A percentile compares a stretch with the other conserved stretches of the same genome.
phyloP scores from a whole-genome alignment of 1,139 yeast genomes.

The Dujonia santamariae region DNA sequence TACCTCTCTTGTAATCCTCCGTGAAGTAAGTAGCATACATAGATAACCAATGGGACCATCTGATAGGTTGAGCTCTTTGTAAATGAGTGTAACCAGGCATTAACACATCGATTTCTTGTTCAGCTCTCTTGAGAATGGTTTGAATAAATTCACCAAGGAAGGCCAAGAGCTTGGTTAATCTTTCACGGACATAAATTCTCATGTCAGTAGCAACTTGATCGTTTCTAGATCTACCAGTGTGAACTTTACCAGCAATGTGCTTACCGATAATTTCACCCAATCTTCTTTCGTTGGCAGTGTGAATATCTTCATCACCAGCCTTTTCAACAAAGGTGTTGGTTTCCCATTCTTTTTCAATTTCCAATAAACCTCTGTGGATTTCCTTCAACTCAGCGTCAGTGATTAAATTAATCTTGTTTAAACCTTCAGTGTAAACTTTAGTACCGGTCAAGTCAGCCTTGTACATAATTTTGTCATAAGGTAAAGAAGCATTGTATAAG shows the following conservation, averaged over 20 bases:
- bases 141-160: slow-evolving; percentile 60
- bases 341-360: slow-evolving; percentile 79
- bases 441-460: slow-evolving; percentile 93
- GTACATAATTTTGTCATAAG: slow-evolving; percentile 93
- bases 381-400: slow-evolving; percentile 67
- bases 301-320: slow-evolving; percentile 96
- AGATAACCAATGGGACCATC: slow-evolving; percentile 98
- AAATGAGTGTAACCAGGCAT: slow-evolving; percentile 99
- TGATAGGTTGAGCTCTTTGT: slow-evolving; percentile 98
- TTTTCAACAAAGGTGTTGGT: slow-evolving; percentile 71
- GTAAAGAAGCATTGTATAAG: slow-evolving; percentile 91
- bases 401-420: slow-evolving; percentile 72
- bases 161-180: slow-evolving; percentile 56
- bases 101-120: slow-evolving; percentile 78
- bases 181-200: slow-evolving; percentile 89
- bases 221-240: slow-evolving; percentile 96
- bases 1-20: slow-evolving; percentile 82
- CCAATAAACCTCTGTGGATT: slow-evolving; percentile 77
- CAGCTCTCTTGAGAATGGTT: slow-evolving; percentile 73
- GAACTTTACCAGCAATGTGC: slow-evolving; percentile 94
- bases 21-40: slow-evolving; percentile 93
- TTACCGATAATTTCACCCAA: slow-evolving; percentile 94
- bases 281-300: slow-evolving; percentile 97
- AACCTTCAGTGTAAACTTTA: slow-evolving; percentile 85
- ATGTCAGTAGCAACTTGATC: slow-evolving; percentile 99